Percentiles rank a stretch among this genome's conserved stretches.
Evolutionary conservation across 2,329 filamentous ascomycete species (phyloP).

Genomic region (Seiridium cupressi): DNA sequence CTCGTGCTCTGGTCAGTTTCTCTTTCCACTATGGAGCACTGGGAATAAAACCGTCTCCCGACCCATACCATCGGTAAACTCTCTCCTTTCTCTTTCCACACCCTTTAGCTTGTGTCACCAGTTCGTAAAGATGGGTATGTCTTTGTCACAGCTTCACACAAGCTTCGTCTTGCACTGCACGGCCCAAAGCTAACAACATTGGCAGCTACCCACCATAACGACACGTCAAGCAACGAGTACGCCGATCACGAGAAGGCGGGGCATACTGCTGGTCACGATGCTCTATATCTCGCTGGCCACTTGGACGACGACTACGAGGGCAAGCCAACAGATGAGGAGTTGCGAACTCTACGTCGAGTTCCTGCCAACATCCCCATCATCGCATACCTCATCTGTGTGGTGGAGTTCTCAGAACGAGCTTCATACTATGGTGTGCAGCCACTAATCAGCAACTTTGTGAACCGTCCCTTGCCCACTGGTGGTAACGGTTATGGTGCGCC

Average conservation of each 20-base stretch:
- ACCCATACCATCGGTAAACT: neutral
- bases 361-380: conserved; percentile 48
- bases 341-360: conserved; percentile 33
- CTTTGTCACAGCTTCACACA: neutral
- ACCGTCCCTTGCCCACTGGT: conserved; percentile 53
- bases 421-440: conserved; percentile 58
- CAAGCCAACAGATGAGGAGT: conserved; percentile 46
- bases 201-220: neutral
- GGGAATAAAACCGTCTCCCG: neutral
- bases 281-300: conserved; percentile 22
- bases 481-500: conserved; percentile 37
- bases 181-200: neutral
- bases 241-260: neutral
- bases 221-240: conserved; percentile 1
- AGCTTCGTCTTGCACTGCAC: neutral
- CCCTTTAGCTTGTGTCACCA: neutral
- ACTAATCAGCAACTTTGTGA: conserved; percentile 60
- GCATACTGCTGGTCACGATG: conserved; percentile 11
- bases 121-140: conserved; percentile 4
- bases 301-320: conserved; percentile 28
- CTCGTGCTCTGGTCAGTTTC: neutral
- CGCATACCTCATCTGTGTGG: conserved; percentile 56
- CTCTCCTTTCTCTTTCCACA: neutral
- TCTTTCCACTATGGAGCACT: neutral
- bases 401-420: conserved; percentile 60